Percentiles rank a stretch among this genome's conserved stretches.
phyloP scores from a whole-genome alignment of 1,139 yeast genomes.

The Nadsonia starkeyi-henricii region DNA sequence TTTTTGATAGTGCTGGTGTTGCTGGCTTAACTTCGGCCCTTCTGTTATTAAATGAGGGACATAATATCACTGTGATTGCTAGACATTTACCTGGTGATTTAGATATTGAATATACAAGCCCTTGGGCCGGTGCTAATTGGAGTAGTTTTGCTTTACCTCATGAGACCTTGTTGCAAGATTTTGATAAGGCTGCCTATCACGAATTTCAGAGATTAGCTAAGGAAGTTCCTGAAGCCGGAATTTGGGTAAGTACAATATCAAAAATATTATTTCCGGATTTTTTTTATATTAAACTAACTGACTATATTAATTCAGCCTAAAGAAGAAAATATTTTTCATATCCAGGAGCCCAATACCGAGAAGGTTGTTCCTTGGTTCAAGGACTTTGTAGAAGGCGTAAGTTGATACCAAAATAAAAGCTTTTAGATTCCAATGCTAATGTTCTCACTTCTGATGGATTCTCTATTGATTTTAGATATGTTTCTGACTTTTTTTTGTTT shows the following conservation, averaged over 20 bases:
- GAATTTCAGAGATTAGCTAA: constrained; percentile 30
- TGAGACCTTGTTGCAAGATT: constrained; percentile 7
- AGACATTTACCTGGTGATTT: constrained; percentile 50
- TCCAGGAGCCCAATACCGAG: constrained; percentile 13
- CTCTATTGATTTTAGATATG: too few species aligned
- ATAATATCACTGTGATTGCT: constrained; percentile 20
- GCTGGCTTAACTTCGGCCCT: constrained; percentile 6
- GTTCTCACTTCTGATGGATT: too few species aligned
- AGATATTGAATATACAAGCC: constrained; percentile 44
- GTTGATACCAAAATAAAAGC: background rate
- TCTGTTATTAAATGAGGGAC: constrained; percentile 1
- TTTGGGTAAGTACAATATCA: constrained; percentile 24
- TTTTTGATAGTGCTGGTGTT: constrained; percentile 1
- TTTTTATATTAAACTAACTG: constrained; percentile 10
- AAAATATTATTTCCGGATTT: too few species aligned
- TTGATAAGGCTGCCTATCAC: constrained; percentile 31
- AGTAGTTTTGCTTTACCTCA: constrained; percentile 5
- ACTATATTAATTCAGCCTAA: constrained; percentile 23
- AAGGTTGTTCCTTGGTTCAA: constrained; percentile 33
- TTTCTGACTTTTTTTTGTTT: background rate
- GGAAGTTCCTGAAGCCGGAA: constrained; percentile 33
- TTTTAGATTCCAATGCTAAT: too few species aligned
- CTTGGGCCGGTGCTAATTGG: constrained; percentile 36
- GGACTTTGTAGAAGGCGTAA: constrained; percentile 23
- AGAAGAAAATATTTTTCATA: constrained; percentile 12